phyloP scores from a whole-genome alignment of 148 eudicot genomes.

The Fagopyrum homotropicum region DNA sequence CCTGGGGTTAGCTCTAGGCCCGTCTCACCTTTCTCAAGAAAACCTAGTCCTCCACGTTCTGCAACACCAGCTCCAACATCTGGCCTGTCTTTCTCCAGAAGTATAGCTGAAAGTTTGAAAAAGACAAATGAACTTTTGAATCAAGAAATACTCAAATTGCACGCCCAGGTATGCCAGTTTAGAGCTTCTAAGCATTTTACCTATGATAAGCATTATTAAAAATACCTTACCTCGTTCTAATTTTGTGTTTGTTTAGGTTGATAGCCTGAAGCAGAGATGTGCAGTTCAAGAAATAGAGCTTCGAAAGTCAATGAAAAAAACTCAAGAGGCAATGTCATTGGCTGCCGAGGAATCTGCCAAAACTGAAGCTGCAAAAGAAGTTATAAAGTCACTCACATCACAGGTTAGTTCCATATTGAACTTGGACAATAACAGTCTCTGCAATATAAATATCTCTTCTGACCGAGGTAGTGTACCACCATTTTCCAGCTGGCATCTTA shows the following conservation, averaged over 20 bases:
- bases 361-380: conserved; percentile 95
- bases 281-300: conserved; percentile 80
- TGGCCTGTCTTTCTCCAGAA: conserved; percentile 82
- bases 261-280: conserved; percentile 59
- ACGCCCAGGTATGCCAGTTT: conserved; percentile 51
- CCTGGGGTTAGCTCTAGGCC: conserved; percentile 70
- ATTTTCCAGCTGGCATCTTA: background rate
- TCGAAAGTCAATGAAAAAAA: conserved; percentile 61
- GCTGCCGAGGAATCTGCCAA: conserved; percentile 95
- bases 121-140: conserved; percentile 85
- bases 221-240: background rate
- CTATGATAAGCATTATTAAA: background rate
- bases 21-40: conserved; percentile 90
- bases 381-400: conserved; percentile 75
- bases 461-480: background rate
- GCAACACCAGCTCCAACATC: conserved; percentile 89
- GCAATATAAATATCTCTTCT: background rate
- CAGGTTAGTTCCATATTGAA: conserved; percentile 42
- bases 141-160: conserved; percentile 77
- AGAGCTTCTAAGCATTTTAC: background rate
- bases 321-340: conserved; percentile 73
- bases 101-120: conserved; percentile 71
- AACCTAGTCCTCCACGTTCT: conserved; percentile 90
- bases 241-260: conserved; percentile 37
- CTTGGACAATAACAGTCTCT: background rate